A percentile compares a stretch with the other conserved stretches of the same genome.
Evolutionary conservation across 75 land plant genomes (phyloP).

Genomic region (Chamaecyparis obtusa): DNA sequence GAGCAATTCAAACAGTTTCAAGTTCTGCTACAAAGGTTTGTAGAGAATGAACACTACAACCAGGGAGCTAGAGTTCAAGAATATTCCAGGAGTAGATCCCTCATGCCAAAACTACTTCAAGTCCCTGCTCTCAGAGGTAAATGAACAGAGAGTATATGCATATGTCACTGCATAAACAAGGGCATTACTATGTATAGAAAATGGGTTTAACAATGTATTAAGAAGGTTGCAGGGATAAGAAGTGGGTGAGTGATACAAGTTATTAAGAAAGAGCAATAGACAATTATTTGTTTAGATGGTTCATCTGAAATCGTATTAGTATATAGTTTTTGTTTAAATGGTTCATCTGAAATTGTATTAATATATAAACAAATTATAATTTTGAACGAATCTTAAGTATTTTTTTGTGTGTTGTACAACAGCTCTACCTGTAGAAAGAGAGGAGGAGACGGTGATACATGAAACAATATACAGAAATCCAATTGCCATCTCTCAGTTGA

Average conservation of each 20-base stretch:
- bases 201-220: no score
- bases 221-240: no score
- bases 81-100: conserved; percentile 41
- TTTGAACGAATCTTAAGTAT: neutral
- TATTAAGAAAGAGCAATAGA: no score
- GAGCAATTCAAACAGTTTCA: conserved; percentile 64
- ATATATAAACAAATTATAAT: no score
- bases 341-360: no score
- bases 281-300: no score
- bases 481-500: conserved; percentile 39
- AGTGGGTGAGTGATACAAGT: no score
- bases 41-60: conserved; percentile 74
- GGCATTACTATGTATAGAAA: no score
- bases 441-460: neutral
- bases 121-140: conserved; percentile 64
- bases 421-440: neutral
- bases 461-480: neutral
- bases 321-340: no score
- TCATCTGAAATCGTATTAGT: no score
- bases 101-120: conserved; percentile 57
- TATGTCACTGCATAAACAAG: neutral
- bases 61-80: conserved; percentile 47
- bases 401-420: neutral
- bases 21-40: conserved; percentile 65
- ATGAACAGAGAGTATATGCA: neutral